phyloP scores from a whole-genome alignment of 176 grass and related monocot genomes.

The Eleusine coracana region DNA sequence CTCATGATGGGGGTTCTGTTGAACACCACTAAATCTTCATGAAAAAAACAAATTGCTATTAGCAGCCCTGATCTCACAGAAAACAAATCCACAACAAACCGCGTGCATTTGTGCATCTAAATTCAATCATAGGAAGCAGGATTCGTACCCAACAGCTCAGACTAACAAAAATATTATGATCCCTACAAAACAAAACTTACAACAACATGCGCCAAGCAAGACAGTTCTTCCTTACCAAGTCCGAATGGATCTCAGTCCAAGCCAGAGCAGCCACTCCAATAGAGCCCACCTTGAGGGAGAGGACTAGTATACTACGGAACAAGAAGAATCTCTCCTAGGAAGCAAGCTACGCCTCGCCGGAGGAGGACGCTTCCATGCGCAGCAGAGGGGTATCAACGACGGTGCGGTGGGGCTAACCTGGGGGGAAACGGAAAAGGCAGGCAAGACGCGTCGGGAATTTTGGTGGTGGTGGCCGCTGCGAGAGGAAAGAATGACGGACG shows the following conservation, averaged over 20 bases:
- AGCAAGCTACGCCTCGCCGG: neutral
- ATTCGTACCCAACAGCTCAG: neutral
- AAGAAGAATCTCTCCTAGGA: neutral
- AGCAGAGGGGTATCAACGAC: neutral
- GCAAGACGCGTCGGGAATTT: neutral
- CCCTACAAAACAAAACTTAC: neutral
- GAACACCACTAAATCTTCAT: neutral
- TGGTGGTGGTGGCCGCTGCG: neutral
- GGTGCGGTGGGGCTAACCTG: neutral
- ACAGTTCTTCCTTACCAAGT: slow-evolving; percentile 25
- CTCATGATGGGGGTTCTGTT: neutral
- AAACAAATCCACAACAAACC: neutral
- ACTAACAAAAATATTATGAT: neutral
- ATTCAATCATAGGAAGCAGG: neutral
- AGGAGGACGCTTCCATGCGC: neutral
- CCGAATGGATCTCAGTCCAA: neutral
- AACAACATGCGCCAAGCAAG: neutral
- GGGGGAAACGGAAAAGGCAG: neutral
- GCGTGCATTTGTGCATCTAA: neutral
- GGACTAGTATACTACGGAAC: neutral
- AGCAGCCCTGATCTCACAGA: neutral
- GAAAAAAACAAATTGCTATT: neutral
- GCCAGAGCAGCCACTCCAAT: neutral
- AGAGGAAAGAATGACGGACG: neutral
- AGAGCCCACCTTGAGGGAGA: neutral